Percentiles rank a stretch among this genome's conserved stretches.
Evolutionary conservation across 208 protist genomes (phyloP).

Genomic region (Crithidia fasciculata): DNA sequence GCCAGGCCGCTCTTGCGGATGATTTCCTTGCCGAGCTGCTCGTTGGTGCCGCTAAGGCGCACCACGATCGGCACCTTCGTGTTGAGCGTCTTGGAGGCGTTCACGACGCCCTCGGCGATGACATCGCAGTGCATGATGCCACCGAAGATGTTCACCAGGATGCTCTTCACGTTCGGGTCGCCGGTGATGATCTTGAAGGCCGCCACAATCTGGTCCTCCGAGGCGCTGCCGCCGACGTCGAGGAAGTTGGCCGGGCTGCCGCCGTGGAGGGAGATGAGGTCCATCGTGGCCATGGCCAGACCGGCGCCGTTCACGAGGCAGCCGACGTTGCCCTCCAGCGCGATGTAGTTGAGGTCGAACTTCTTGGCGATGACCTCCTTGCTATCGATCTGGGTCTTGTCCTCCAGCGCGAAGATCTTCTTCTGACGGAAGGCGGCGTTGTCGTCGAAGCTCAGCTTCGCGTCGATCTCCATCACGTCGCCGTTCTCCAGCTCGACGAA

Average conservation of each 20-base stretch:
- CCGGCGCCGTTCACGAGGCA: slow-evolving; percentile 98
- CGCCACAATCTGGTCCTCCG: slow-evolving; percentile 93
- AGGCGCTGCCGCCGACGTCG: slow-evolving; percentile 97
- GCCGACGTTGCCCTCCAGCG: slow-evolving; percentile 98
- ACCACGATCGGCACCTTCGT: slow-evolving; percentile 95
- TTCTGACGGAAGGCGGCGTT: slow-evolving; percentile 98
- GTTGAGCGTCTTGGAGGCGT: slow-evolving; percentile 86
- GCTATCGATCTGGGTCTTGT: slow-evolving; percentile 94
- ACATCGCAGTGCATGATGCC: slow-evolving; percentile 99
- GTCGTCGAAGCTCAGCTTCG: slow-evolving; percentile 99
- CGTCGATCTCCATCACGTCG: slow-evolving; percentile 97
- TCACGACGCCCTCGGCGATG: slow-evolving; percentile 97
- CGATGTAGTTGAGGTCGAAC: slow-evolving; percentile 99
- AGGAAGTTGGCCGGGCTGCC: slow-evolving; percentile 99
- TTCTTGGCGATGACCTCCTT: slow-evolving; percentile 97
- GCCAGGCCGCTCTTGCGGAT: slow-evolving; percentile 88
- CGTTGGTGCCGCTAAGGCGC: slow-evolving; percentile 96
- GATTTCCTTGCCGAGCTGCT: slow-evolving; percentile 94
- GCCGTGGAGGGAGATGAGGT: slow-evolving; percentile 98
- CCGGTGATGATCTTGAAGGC: slow-evolving; percentile 98
- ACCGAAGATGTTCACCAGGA: slow-evolving; percentile 99
- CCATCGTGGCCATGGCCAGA: slow-evolving; percentile 99
- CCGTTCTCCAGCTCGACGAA: slow-evolving; percentile 96
- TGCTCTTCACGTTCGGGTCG: slow-evolving; percentile 94
- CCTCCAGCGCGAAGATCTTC: slow-evolving; percentile 95